phyloP scores from a whole-genome alignment of 1,284 basidiomycete species.

The Fistulinella cinereoalba region DNA sequence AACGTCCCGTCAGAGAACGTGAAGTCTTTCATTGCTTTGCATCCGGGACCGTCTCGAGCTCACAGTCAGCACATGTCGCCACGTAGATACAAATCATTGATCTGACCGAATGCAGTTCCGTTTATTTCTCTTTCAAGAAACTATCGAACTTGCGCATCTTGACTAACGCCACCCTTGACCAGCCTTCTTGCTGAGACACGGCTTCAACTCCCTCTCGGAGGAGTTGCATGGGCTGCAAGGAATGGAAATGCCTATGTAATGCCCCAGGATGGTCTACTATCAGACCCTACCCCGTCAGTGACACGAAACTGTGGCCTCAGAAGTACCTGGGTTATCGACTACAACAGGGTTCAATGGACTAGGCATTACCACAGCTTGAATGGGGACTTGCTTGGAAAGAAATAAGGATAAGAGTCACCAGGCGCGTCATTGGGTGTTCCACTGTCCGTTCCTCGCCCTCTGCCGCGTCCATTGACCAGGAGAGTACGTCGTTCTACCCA shows the following conservation, averaged over 20 bases:
- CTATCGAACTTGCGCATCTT: constrained; percentile 47
- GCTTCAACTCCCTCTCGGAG: constrained; percentile 25
- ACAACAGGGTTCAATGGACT: background rate
- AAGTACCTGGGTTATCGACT: constrained; percentile 20
- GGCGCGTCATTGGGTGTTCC: constrained; percentile 30
- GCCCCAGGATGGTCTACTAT: constrained; percentile 9
- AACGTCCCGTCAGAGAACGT: constrained; percentile 42
- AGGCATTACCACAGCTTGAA: too few relatives aligned
- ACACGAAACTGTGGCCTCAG: background rate
- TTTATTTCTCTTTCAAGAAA: constrained; percentile 43
- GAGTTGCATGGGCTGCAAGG: constrained; percentile 31
- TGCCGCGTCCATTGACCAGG: constrained; percentile 44
- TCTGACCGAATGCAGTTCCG: constrained; percentile 16
- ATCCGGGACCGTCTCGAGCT: constrained; percentile 29
- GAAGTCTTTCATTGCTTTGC: constrained; percentile 36
- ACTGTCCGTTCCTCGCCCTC: constrained; percentile 30
- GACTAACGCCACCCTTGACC: constrained; percentile 40
- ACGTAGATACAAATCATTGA: background rate
- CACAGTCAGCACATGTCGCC: background rate
- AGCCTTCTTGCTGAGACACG: constrained; percentile 38
- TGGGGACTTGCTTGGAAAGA: constrained; percentile 33
- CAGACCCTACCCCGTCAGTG: background rate
- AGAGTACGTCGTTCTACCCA: constrained; percentile 41
- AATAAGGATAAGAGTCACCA: constrained; percentile 39
- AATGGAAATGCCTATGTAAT: constrained; percentile 38